Evolutionary conservation across 2,329 filamentous ascomycete species (phyloP).

Genomic region (Fusarium euwallaceae): DNA sequence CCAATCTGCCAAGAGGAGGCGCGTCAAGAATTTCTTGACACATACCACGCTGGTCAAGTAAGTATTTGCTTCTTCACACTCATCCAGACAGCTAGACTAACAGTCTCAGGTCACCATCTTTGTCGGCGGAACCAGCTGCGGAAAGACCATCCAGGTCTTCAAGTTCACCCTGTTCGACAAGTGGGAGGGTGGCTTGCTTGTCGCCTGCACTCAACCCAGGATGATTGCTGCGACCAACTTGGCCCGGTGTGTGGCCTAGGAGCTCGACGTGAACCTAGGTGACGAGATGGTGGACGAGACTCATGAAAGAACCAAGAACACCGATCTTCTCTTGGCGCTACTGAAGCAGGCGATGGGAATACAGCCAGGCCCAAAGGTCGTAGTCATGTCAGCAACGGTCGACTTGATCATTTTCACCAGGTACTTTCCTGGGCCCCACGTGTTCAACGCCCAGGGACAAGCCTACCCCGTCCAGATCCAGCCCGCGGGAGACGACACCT

Average conservation of each 20-base stretch:
- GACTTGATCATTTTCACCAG: slow-evolving; percentile 15
- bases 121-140: slow-evolving; percentile 26
- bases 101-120: slow-evolving; percentile 22
- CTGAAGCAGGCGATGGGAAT: slow-evolving; percentile 6
- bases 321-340: slow-evolving; percentile 18
- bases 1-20: not conserved
- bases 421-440: slow-evolving; percentile 13
- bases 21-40: not conserved
- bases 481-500: not conserved
- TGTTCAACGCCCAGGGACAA: not conserved
- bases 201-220: slow-evolving; percentile 71
- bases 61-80: not conserved
- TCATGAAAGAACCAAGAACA: slow-evolving; percentile 25
- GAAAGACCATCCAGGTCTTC: slow-evolving; percentile 36
- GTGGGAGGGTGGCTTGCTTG: not conserved
- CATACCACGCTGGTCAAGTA: not conserved
- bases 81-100: too few relatives aligned
- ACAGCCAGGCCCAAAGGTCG: slow-evolving; percentile 9
- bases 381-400: slow-evolving; percentile 31
- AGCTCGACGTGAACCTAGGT: slow-evolving; percentile 85
- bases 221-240: slow-evolving; percentile 93
- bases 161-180: slow-evolving; percentile 28
- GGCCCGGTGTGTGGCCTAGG: slow-evolving; percentile 86
- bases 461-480: slow-evolving; percentile 4
- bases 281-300: slow-evolving; percentile 65